A percentile compares a stretch with the other conserved stretches of the same genome.
phyloP scores from a whole-genome alignment of 306 rosid species.

The Mimosa bimucronata region DNA sequence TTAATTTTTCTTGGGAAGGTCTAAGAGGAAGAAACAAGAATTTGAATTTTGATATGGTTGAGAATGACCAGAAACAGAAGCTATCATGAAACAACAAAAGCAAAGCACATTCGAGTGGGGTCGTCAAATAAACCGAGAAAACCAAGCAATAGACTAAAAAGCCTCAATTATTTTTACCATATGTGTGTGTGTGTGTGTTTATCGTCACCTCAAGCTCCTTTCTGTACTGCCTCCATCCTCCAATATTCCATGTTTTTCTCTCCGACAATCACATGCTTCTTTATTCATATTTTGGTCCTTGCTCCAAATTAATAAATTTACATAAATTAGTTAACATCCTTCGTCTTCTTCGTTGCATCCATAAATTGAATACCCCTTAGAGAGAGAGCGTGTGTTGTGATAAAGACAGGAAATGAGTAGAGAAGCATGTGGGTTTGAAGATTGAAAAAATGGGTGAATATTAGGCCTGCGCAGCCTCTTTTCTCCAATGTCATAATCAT shows the following conservation, averaged over 20 bases:
- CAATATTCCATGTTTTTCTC: not conserved
- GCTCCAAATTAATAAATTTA: not conserved
- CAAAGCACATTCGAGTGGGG: not conserved
- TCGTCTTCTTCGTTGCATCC: not conserved
- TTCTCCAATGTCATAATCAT: not conserved
- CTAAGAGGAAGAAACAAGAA: not conserved
- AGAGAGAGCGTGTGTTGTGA: not conserved
- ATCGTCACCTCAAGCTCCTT: not conserved
- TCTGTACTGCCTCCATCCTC: not conserved
- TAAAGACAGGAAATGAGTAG: not conserved
- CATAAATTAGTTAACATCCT: not conserved
- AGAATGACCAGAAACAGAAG: not conserved
- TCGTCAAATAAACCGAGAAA: not conserved
- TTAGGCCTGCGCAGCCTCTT: conserved; percentile 58
- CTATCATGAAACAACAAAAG: not conserved
- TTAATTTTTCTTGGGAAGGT: not conserved
- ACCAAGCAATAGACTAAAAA: not conserved
- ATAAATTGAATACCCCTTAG: not conserved
- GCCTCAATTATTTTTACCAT: not conserved
- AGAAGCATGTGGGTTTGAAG: conserved; percentile 60
- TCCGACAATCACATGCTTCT: not conserved
- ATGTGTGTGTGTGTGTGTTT: not conserved
- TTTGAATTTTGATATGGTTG: not conserved
- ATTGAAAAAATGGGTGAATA: conserved; percentile 35
- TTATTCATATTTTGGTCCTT: not conserved